Conservation (phyloP, 345 rosid genomes). For the Arabis hirsuta region DNA sequence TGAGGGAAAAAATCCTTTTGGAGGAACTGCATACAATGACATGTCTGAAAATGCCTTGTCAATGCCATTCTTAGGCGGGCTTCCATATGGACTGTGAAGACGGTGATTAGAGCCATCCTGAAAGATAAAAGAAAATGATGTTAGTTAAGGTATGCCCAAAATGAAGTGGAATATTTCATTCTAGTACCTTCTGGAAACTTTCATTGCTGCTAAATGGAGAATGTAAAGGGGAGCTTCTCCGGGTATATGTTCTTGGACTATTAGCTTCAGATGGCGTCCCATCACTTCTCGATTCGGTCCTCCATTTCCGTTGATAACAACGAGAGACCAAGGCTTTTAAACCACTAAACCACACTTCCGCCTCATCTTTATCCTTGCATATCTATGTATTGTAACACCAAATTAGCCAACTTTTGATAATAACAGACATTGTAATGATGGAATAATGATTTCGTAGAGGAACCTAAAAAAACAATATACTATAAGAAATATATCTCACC, state of each 20-base stretch:
- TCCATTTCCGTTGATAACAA: conserved; percentile 47
- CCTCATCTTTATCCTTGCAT: conserved; percentile 80
- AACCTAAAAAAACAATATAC: conserved; percentile 5
- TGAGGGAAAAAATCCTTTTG: conserved; percentile 75
- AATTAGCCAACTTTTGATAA: conserved; percentile 18
- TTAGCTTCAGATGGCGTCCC: conserved; percentile 64
- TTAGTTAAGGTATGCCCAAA: conserved; percentile 22
- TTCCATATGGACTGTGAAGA: conserved; percentile 86
- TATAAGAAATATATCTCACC: conserved; percentile 56
- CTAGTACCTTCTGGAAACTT: conserved; percentile 80
- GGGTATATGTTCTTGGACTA: conserved; percentile 89
- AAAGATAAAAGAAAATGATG: conserved; percentile 19
- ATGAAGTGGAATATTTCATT: conserved; percentile 27
- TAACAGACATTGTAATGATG: conserved; percentile 21
- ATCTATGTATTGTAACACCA: conserved; percentile 43
- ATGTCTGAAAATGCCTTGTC: conserved; percentile 93
- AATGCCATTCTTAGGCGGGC: conserved; percentile 89
- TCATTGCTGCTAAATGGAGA: conserved; percentile 80
- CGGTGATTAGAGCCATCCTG: conserved; percentile 82
- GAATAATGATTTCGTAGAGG: conserved; percentile 18
- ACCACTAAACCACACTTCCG: conserved; percentile 72
- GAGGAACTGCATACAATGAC: conserved; percentile 76
- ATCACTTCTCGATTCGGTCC: conserved; percentile 54
- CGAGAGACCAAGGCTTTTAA: conserved; percentile 57
- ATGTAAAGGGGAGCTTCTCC: conserved; percentile 89